Conservation (phyloP, 1,284 basidiomycete genomes). For the Chalciporus piperatoides region DNA sequence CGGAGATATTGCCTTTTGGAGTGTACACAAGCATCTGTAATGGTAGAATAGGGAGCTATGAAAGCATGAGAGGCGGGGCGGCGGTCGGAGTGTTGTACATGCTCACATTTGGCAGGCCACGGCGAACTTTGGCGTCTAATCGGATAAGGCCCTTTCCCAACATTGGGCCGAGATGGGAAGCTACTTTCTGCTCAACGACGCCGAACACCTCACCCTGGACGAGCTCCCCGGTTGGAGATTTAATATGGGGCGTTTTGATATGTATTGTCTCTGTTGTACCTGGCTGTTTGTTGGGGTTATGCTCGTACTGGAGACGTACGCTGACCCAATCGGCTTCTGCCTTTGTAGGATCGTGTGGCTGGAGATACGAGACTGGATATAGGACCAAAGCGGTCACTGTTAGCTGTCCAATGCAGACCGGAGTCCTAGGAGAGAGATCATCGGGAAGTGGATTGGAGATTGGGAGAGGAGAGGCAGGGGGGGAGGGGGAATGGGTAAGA, state of each 20-base stretch:
- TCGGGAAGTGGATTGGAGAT: slow-evolving; percentile 36
- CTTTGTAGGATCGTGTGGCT: slow-evolving; percentile 42
- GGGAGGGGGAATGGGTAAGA: slow-evolving; percentile 71
- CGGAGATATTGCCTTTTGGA: slow-evolving; percentile 83
- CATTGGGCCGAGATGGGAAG: slow-evolving; percentile 75
- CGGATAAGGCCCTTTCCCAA: slow-evolving; percentile 79
- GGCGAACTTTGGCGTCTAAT: slow-evolving; percentile 75
- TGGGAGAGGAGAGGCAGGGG: slow-evolving; percentile 45
- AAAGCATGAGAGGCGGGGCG: slow-evolving; percentile 18
- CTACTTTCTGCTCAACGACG: slow-evolving; percentile 81
- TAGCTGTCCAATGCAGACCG: slow-evolving; percentile 87
- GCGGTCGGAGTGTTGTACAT: slow-evolving; percentile 7
- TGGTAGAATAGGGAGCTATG: slow-evolving; percentile 72
- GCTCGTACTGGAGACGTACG: slow-evolving; percentile 73
- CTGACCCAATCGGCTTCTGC: slow-evolving; percentile 67
- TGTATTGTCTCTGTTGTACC: slow-evolving; percentile 74
- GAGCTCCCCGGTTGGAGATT: slow-evolving; percentile 47
- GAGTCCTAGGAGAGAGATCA: slow-evolving; percentile 68
- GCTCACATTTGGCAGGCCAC: slow-evolving; percentile 58
- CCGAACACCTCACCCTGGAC: slow-evolving; percentile 68
- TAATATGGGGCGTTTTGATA: slow-evolving; percentile 64
- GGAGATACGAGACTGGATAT: slow-evolving; percentile 77
- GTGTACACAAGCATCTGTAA: slow-evolving; percentile 89
- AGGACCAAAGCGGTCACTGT: slow-evolving; percentile 79
- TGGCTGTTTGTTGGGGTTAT: slow-evolving; percentile 50